Evolutionary conservation across 78 protist species (phyloP), one percentile per base, ranked within the genome.

Genomic region (Dictyostelium brefeldianum): DNA sequence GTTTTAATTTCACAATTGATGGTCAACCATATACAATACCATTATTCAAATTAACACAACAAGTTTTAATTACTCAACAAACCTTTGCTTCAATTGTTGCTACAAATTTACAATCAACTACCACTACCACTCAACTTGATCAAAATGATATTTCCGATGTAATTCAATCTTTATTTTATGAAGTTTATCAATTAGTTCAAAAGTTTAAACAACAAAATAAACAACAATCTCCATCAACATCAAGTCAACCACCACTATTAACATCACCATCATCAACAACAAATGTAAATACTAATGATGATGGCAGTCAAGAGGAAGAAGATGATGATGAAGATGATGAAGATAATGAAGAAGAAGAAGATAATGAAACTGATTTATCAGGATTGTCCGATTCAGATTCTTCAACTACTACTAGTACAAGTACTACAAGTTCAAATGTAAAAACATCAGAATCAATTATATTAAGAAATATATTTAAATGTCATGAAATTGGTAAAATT

Each of bases 131-230:
- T 59, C 65, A 8, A 20, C 65, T 56, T 56, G 11, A 6, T 56
- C 22, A 59, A 8, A 29, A 65, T 29, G 73, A 65, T 65, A 65
- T 65, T 15, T 65, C 73, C 12, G 73, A 65, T 29, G n/a, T 65
- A 14, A 65, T 65, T 65, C 73, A 65, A 65, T 29, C 36, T 14
- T 29, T 29, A 31, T 65, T 65, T 65, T 25, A 65, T 65, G 43
- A 65, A 29, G 73, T 65, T 65, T 65, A 65, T 65, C 73, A 65
- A 14, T 65, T 65, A 29, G 46, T 65, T 29, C 73, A 65, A 65
- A 65, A 29, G 15, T n/a, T 25, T 65, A 65, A 65, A 65, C 36
- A 65, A 51, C 15, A 51, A 51, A 51, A 51, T 36, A 36, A 29
- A 25, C 14, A 64, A 64, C 1, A 36, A 31, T n/a, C n/a, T n/a